Percentiles rank a stretch among this genome's conserved stretches.
These are phyloP conservation scores for Mrakia blollopis DNA, from an alignment of 768 basidiomycete genomes.

Conservation along the genomic window DNA sequence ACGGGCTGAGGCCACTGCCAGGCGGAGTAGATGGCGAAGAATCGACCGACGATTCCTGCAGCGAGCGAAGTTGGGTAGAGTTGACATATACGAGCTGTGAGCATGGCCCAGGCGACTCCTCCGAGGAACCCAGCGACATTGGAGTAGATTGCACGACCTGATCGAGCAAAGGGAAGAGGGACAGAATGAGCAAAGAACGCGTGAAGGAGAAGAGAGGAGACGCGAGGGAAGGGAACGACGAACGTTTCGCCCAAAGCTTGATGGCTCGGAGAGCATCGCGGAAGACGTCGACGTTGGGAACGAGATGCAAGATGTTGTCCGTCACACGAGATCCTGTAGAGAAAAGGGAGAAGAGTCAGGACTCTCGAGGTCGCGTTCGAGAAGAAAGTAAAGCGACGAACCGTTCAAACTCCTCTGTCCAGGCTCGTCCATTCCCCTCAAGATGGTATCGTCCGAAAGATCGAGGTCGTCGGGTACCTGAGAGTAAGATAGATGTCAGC, in stretches of 20 bases:
- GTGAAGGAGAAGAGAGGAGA: neutral
- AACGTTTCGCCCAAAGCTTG: constrained; percentile 94
- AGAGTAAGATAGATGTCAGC: constrained; percentile 38
- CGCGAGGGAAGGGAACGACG: neutral
- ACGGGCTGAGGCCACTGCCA: constrained; percentile 99
- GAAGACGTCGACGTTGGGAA: constrained; percentile 90
- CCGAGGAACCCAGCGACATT: constrained; percentile 97
- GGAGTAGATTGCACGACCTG: constrained; percentile 93
- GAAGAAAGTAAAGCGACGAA: constrained; percentile 33
- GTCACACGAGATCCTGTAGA: constrained; percentile 82
- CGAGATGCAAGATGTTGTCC: constrained; percentile 88
- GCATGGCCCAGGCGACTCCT: constrained; percentile 97
- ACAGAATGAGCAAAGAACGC: neutral
- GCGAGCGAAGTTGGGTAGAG: constrained; percentile 92
- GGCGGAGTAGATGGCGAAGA: constrained; percentile 80
- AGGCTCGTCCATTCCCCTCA: constrained; percentile 88
- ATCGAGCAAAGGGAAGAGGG: neutral
- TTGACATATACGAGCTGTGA: constrained; percentile 99
- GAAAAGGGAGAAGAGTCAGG: neutral
- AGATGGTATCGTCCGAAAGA: constrained; percentile 80
- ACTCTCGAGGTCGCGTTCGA: neutral
- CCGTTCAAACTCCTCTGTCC: constrained; percentile 93
- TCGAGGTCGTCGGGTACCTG: constrained; percentile 88
- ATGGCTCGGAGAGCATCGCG: constrained; percentile 91
- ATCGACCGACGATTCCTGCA: constrained; percentile 91